Base-by-base conservation (phyloP, 169 alveolate species). In the Cryptosporidium sp. region DNA sequence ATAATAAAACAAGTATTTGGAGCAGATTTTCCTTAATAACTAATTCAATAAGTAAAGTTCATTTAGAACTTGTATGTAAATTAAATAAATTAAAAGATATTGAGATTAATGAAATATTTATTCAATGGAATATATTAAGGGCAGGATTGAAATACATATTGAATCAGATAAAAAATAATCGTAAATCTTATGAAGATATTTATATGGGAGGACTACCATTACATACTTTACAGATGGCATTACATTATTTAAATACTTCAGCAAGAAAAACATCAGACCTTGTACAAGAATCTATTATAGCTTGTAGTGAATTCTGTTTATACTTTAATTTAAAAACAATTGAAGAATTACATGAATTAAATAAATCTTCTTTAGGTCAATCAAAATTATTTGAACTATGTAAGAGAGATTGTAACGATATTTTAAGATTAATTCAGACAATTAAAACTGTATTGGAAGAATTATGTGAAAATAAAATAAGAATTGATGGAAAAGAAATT, bases 181-280 rank as follows among this genome's bases (percentile, higher is more conserved):
- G 89, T 62, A 80, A 50, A 45, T 80, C 89, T 10, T 80, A 80
- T 65, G 89, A 80, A 65, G 89, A 62, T 31, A 41, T 35, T 41
- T 80, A 80, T 80, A 80, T 80, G 89, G 75, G 75, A 33, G 89
- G 89, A 45, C n/a, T 80, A 14, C 75, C 89, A 26, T 43, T 80
- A 45, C 89, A 80, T 43, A 80, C 89, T 16, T 23, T 80, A 39
- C 89, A 80, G 39, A 80, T 62, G 89, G 33, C 75, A 45, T 59
- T 80, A 26, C 80, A 80, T 37, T 39, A 80, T 31, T 48, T 62
- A 80, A 80, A 80, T 33, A 62, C 65, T 61, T 16, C 50, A 43
- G 89, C 89, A 80, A 65, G 26, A 65, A 43, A 48, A 62, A 65
- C 89, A 26, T 80, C 89, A 8, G 89, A 80, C 29, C 23, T 62